These are phyloP conservation scores for Astrothelium subdiscretum DNA, from an alignment of 495 filamentous ascomycete genomes.

Conservation along the genomic window DNA sequence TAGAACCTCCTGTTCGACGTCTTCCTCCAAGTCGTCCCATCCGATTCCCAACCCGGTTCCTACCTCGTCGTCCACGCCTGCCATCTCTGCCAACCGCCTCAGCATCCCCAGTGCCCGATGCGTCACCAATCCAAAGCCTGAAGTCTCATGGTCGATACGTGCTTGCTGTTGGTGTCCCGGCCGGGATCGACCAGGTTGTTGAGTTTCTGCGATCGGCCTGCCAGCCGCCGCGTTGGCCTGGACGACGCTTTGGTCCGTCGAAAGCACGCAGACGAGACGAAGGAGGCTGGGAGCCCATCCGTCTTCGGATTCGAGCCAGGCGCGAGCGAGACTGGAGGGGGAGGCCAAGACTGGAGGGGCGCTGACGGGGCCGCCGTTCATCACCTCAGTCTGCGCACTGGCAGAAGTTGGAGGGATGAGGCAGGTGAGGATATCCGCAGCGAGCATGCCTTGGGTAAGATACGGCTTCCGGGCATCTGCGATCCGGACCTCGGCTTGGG, in stretches of 20 bases:
- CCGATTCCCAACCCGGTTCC: not conserved
- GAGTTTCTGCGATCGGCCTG: slow-evolving; percentile 12
- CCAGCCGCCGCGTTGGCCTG: slow-evolving; percentile 4
- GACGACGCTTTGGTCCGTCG: slow-evolving; percentile 38
- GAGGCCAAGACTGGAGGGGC: slow-evolving; percentile 1
- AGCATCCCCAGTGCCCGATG: slow-evolving; percentile 44
- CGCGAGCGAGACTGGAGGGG: slow-evolving; percentile 45
- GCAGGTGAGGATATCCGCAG: slow-evolving; percentile 75
- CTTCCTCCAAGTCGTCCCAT: slow-evolving; percentile 6
- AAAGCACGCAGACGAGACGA: slow-evolving; percentile 56
- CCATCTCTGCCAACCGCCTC: slow-evolving; percentile 43
- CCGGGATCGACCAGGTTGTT: slow-evolving; percentile 19
- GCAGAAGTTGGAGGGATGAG: slow-evolving; percentile 40
- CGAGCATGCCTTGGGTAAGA: slow-evolving; percentile 81
- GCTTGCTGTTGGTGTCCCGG: slow-evolving; percentile 17
- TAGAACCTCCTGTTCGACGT: not conserved
- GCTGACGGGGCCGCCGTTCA: not conserved
- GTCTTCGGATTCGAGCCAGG: slow-evolving; percentile 76
- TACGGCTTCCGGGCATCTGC: slow-evolving; percentile 74
- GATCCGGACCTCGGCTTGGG: slow-evolving; percentile 35
- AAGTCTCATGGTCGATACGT: slow-evolving; percentile 12
- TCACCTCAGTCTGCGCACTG: not conserved
- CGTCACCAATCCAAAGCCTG: slow-evolving; percentile 26
- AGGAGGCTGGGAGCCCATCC: slow-evolving; percentile 75
- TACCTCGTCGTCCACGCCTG: slow-evolving; percentile 12